These are phyloP conservation scores for Penicilliopsis zonata DNA, from an alignment of 495 filamentous ascomycete species.

Conservation along the genomic window DNA sequence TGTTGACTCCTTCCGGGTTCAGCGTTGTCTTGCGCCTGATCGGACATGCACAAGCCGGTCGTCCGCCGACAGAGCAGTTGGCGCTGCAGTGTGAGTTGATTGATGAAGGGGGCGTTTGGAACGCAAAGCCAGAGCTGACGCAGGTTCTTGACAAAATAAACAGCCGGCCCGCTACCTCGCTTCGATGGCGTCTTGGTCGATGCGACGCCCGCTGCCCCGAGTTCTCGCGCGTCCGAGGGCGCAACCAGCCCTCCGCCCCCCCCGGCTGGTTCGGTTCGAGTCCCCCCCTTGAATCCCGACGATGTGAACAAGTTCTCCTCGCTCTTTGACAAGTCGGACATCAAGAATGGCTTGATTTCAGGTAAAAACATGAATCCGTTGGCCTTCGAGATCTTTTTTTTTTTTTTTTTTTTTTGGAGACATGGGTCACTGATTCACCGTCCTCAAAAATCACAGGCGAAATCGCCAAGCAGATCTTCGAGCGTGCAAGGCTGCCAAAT, in stretches of 20 bases:
- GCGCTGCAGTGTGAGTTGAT: conserved; percentile 53
- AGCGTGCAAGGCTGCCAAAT: conserved; percentile 80
- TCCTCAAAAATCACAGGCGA: too few relatives aligned
- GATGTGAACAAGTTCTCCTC: conserved; percentile 78
- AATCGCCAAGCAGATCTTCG: conserved; percentile 86
- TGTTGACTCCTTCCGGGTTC: conserved; percentile 85
- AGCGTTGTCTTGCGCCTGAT: conserved; percentile 85
- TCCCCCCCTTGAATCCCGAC: conserved; percentile 79
- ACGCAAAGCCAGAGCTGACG: too few relatives aligned
- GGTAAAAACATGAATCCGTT: too few relatives aligned
- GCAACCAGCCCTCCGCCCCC: conserved; percentile 47
- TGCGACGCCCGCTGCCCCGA: conserved; percentile 24
- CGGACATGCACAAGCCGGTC: conserved; percentile 83
- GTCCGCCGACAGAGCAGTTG: conserved; percentile 67
- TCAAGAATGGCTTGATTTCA: conserved; percentile 68
- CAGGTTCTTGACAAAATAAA: conserved; percentile 10
- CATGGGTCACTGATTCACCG: too few relatives aligned
- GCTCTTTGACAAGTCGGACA: conserved; percentile 78
- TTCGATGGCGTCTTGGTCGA: conserved; percentile 62
- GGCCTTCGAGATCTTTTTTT: too few relatives aligned
- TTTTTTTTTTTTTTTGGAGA: too few relatives aligned
- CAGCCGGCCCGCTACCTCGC: conserved; percentile 77
- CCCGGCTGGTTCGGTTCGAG: conserved; percentile 65
- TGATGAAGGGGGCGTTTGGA: too few relatives aligned
- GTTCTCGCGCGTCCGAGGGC: conserved; percentile 21